Base-by-base conservation (phyloP, 2,329 filamentous ascomycete genomes). In the Neurospora crassa region DNA sequence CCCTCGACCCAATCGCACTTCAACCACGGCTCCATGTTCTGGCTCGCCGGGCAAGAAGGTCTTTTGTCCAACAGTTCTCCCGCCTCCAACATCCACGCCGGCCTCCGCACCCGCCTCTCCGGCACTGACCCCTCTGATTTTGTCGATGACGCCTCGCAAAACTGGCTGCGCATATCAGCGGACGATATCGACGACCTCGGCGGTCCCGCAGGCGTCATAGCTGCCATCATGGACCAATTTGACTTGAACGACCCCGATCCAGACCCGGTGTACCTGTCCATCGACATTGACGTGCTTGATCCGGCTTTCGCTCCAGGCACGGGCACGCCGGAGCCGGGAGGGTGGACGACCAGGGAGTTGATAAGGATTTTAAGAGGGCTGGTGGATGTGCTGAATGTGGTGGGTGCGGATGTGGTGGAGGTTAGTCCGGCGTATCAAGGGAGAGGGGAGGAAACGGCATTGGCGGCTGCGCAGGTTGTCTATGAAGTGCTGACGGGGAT, bases 11-110 rank as follows among this genome's bases (percentile, higher is more conserved):
- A 93, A 79, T 86, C 88, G 2, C 87, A 90, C 75, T 96, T 96
- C 83, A 97, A 90, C 78, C 94, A 97, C 80, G 94, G 94, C 5
- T 92, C 89, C 75, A 96, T 97, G 90, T 97, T 97, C 85, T 95
- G 93, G 91, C 87, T 95, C 75, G 94, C 94, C 6, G 90, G 90
- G 68, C 89, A 90, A 40, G 94, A 97, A 79, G 92, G 92, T 0
- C 83, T 97, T 37, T 90, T 97, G 71, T 85, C 88, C 72, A 94
- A 95, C 79, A 83, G 84, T 16, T 90, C 88, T 0, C 88, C 87
- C 10, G 88, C 89, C 11, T 91, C 89, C 0, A 92, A 89, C 29
- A 92, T 96, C 6, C 94, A 97, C 79, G 94, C 92, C 0, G 94
- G 94, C 1, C 83, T 97, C 69, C 89, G 94, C 67, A 96, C 93